Base-by-base conservation (phyloP, 1,284 basidiomycete genomes). In the Psilocybe mexicana region DNA sequence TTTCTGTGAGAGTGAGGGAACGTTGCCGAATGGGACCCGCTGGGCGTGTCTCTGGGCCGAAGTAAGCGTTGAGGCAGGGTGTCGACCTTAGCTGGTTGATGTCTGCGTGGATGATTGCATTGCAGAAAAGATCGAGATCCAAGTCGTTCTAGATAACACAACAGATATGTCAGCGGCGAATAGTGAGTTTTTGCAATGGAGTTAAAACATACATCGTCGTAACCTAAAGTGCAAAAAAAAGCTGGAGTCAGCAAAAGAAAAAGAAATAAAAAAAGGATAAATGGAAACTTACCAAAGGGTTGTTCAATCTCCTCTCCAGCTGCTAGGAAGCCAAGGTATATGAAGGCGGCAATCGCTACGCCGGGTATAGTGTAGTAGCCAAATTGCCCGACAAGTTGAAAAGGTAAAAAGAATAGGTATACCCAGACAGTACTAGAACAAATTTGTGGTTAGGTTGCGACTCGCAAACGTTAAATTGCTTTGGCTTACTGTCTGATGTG, bases 261-360 rank as follows among this genome's bases (percentile, higher is more conserved):
- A 23, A 10, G 36, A 48, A 18, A 35, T n/a, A 11, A 6, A 23
- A 14, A 24, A 48, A 18, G 23, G 5, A 11, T 5, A 23, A 14
- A 11, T 14, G 44, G 26, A 6, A 52, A 24, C 80, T 36, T 53
- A 82, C 84, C 85, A 64, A 88, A 88, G 0, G 85, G 85, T 67
- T 88, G 85, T 66, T 87, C 86, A 50, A 87, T 85, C 65, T 86
- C 85, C 63, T 86, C 84, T 24, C 85, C 86, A 0, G 84, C 83
- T 1, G 85, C 83, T 7, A 87, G 65, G 64, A 88, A 85, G 6
- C 85, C 85, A 24, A 88, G 78, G 67, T 85, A 87, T 55, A 87
- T 86, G 72, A 86, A 88, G 0, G 85, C 75, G 1, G 85, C 84
- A 48, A 87, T 79, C 6, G 73, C 74, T 4, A 84, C 83, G 26